Base-by-base conservation (phyloP, 495 filamentous ascomycete genomes). In the Chlorociboria aeruginascens region DNA sequence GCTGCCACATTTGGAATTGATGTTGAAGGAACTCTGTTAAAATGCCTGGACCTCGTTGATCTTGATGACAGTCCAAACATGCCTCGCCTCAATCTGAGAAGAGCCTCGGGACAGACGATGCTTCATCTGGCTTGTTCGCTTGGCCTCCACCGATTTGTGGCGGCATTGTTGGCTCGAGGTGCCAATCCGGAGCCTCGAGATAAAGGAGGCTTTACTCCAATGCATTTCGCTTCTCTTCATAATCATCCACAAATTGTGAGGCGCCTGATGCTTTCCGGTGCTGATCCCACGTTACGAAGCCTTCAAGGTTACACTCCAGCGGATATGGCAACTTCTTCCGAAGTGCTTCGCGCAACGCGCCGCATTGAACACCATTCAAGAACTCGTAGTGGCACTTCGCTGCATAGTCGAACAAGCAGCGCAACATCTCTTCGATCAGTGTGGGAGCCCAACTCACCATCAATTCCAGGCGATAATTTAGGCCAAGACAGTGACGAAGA, bases 201-300 rank as follows among this genome's bases (percentile, higher is more conserved):
- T 60, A 82, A 79, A 48, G 83, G 79, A 43, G 88, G 88, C 28
- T 89, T 86, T 61, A 85, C 85, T 9, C 79, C 88, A 9, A 79
- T 94, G 70, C 86, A 92, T 57, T 71, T 89, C 54, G 88, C 88
- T 29, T 79, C 84, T n/a, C 69, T 94, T 53, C 79, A 80, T 62
- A 76, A 81, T 32, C 80, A 86, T 57, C 67, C 74, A 13, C 78
- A 88, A 50, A 88, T 93, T 52, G 75, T 92, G 8, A 74, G 81
- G 45, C 76, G 81, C 14, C 76, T 95, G 30, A 75, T 89, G 42
- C 68, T 81, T 20, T 74, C 76, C 29, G 83, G 86, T 14, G 86
- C 84, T 7, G 82, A 86, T 61, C 74, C 83, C 13, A 79, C 69
- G 39, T 61, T 84, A 25, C 77, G 82, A 49, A 92, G 78, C 58